Evolutionary conservation across 1,139 yeast species (phyloP).

Genomic region (Diutina siamensis): DNA sequence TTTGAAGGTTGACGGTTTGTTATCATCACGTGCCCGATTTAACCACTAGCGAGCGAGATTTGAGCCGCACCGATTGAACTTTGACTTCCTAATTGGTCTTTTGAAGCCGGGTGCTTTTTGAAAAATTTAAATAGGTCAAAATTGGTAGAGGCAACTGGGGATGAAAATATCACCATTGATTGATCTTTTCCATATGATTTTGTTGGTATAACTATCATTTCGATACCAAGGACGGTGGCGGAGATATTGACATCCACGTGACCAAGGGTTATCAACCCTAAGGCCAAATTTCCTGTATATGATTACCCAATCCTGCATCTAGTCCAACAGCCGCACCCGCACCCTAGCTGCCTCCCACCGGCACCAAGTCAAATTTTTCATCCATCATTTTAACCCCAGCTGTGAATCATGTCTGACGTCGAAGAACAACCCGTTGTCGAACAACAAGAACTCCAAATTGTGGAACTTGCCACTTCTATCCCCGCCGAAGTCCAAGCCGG

Average conservation of each 20-base stretch:
- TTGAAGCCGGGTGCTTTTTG: neutral
- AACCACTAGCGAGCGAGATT: too few relatives aligned
- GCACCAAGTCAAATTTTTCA: slow-evolving; percentile 1
- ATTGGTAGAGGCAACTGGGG: neutral
- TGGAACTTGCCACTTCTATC: slow-evolving; percentile 85
- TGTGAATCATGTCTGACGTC: slow-evolving; percentile 34
- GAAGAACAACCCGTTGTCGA: slow-evolving; percentile 46
- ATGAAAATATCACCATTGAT: too few relatives aligned
- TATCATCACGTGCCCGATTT: too few relatives aligned
- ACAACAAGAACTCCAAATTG: slow-evolving; percentile 67
- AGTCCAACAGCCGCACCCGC: neutral
- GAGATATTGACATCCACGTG: neutral
- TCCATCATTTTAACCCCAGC: neutral
- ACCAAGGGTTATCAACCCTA: slow-evolving; percentile 1
- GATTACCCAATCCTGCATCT: neutral
- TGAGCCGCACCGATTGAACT: neutral
- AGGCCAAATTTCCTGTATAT: neutral
- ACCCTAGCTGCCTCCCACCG: neutral
- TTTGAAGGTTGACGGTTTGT: neutral
- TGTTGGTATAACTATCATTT: neutral
- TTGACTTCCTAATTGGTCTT: slow-evolving; percentile 1
- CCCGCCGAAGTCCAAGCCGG: slow-evolving; percentile 97
- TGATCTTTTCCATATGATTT: too few relatives aligned
- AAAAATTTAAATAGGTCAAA: neutral
- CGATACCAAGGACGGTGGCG: neutral